Base-by-base conservation (phyloP, 2,329 filamentous ascomycete genomes). In the Curvularia hawaiiensis region DNA sequence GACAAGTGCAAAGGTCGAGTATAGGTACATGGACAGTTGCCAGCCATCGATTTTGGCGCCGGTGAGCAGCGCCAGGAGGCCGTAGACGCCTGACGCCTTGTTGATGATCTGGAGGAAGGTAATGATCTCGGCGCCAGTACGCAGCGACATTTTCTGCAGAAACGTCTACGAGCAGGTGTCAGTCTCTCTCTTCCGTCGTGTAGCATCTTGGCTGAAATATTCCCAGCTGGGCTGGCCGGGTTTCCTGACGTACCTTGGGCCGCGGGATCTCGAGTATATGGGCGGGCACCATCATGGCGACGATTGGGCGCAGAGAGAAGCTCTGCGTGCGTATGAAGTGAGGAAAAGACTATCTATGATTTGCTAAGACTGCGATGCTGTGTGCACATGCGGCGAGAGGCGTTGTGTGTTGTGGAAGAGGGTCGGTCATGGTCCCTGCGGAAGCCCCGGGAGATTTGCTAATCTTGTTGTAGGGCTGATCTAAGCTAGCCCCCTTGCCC, bases 1-100 rank as follows among this genome's bases (percentile, higher is more conserved):
- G 62, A 83, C 80, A 62, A 97, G 86, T 28, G 90, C 84, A 61
- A 85, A 68, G 60, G 95, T 83, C 26, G 90, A 95, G 83, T 96
- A 96, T 48, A 96, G 83, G 82, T 97, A 97, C 83, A 96, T 95
- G 56, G 90, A 90, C 56, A 97, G 84, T 77, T 97, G 94, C 24
- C 95, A 84, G 30, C 88, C 83, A 52, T 91, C 93, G 61, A 97
- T 86, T 66, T 89, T 83, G 77, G 91, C 92, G 73, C 94, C 94
- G 24, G 93, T 96, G 63, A 97, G 82, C 66, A 97, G 85, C 58
- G 93, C 92, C 66, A 97, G 88, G 43, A 97, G 83, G 64, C 93
- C 93, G 78, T 96, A 97, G 66, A 97, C 83, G 56, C 92, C 93
- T 49, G 91, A 94, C 65, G 93, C 86, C 78, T 97, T 97, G 83